Base-by-base conservation (phyloP, 2,329 filamentous ascomycete species). In the Purpureocillium lavendulum region DNA sequence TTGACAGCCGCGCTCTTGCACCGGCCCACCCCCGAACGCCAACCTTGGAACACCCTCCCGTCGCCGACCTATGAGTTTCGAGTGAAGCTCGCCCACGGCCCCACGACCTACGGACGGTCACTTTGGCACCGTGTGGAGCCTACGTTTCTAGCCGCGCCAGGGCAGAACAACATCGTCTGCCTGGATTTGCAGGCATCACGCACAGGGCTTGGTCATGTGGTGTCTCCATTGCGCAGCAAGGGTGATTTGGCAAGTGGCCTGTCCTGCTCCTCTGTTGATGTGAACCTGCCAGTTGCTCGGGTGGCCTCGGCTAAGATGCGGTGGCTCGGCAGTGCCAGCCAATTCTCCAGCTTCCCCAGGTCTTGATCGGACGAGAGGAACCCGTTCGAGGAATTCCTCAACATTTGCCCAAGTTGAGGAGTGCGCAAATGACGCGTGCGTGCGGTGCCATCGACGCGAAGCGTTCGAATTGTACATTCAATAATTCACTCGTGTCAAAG, bases 91-190 rank as follows among this genome's bases (percentile, higher is more conserved):
- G 11, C 18, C 13, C 35, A 16, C 14, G 14, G 35, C 35, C 17
- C 35, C 35, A 37, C 35, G 35, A 31, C 29, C 35, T 14, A 13
- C 29, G 29, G 44, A 33, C 42, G 31, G 44, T 34, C 41, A 59
- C 32, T 52, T 57, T 60, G 43, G 49, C 58, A 61, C 58, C 49
- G 52, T 59, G 57, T 58, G 59, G 55, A 38, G 46, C 42, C 18
- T 14, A 38, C 12, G 17, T 33, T 29, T 16, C 21, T 37, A 39
- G 36, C 34, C 36, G n/a, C 29, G 13, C 36, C 33, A 34, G 45
- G 36, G 40, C 38, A 40, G 28, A 30, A 35, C 39, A 39, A 33
- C 41, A 39, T 35, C 29, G 44, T 33, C 7, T 57, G 55, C 56
- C 56, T 59, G 46, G 43, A 41, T 50, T 40, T 40, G 38, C 45